Conservation (phyloP, 495 filamentous ascomycete species). For the Parmelia sp. region DNA sequence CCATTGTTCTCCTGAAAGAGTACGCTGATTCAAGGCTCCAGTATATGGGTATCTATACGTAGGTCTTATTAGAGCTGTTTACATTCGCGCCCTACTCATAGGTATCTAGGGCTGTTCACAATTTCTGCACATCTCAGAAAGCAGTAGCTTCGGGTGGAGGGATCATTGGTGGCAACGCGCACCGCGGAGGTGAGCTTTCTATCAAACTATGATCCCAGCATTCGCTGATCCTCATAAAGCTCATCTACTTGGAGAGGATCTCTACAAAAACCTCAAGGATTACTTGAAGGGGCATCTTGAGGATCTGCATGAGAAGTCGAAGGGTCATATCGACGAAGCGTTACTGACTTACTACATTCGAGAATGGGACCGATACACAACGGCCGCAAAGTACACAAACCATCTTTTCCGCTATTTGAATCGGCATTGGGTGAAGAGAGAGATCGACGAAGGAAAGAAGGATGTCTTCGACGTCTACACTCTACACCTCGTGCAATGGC, state of each 20-base stretch:
- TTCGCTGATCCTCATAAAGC: slow-evolving; percentile 45
- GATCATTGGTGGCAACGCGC: slow-evolving; percentile 49
- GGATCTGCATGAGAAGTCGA: slow-evolving; percentile 59
- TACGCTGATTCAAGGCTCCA: slow-evolving; percentile 35
- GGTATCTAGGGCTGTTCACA: slow-evolving; percentile 73
- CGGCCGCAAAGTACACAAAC: slow-evolving; percentile 91
- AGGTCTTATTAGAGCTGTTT: slow-evolving; percentile 31
- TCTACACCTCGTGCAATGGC: slow-evolving; percentile 91
- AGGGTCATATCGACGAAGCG: slow-evolving; percentile 78
- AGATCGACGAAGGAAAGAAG: slow-evolving; percentile 99
- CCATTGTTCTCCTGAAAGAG: slow-evolving; percentile 17
- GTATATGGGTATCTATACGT: slow-evolving; percentile 99
- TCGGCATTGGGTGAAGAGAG: slow-evolving; percentile 96
- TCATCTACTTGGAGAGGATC: slow-evolving; percentile 89
- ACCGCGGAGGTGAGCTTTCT: slow-evolving; percentile 66
- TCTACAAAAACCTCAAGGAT: slow-evolving; percentile 81
- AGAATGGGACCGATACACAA: slow-evolving; percentile 94
- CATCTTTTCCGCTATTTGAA: slow-evolving; percentile 97
- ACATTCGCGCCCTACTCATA: slow-evolving; percentile 24
- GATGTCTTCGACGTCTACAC: slow-evolving; percentile 98
- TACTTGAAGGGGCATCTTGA: slow-evolving; percentile 75
- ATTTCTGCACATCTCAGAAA: slow-evolving; percentile 98
- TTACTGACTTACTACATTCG: slow-evolving; percentile 91
- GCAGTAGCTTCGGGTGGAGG: slow-evolving; percentile 50
- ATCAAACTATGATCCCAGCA: slow-evolving; percentile 24